These are phyloP conservation scores for Bryum argenteum DNA, from an alignment of 225 moss, liverwort and hornwort genomes.

Conservation along the genomic window DNA sequence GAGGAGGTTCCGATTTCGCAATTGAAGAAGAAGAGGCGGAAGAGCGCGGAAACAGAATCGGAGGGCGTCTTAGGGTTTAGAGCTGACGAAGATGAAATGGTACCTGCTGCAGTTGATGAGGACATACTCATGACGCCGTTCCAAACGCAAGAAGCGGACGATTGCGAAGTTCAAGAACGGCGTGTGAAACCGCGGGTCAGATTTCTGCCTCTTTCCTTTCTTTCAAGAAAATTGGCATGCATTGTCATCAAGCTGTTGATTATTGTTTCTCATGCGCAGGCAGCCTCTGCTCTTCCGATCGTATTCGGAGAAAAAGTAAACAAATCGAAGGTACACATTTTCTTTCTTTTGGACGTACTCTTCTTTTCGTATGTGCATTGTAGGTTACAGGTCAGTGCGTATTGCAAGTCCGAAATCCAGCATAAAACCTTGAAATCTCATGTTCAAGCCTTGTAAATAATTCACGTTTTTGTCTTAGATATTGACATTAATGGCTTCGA, in stretches of 20 bases:
- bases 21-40: constrained; percentile 16
- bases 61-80: constrained; percentile 25
- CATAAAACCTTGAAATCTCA: not conserved
- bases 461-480: no score
- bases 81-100: constrained; percentile 14
- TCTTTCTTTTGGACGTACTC: not conserved
- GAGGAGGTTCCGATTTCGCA: constrained; percentile 27
- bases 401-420: not conserved
- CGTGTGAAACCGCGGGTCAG: constrained; percentile 53
- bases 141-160: constrained; percentile 51
- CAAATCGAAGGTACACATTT: constrained; percentile 70
- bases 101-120: constrained; percentile 29
- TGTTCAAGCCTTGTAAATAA: no score
- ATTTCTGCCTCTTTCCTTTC: not conserved
- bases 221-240: not conserved
- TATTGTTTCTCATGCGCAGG: constrained; percentile 48
- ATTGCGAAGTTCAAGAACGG: constrained; percentile 51
- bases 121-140: constrained; percentile 40
- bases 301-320: constrained; percentile 82
- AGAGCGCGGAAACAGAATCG: constrained; percentile 13
- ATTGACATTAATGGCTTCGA: no score
- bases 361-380: constrained; percentile 17
- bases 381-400: not conserved
- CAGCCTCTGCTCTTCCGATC: constrained; percentile 67
- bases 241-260: not conserved